Base-by-base conservation (phyloP, 345 rosid genomes). In the Rubroshorea leprosula region DNA sequence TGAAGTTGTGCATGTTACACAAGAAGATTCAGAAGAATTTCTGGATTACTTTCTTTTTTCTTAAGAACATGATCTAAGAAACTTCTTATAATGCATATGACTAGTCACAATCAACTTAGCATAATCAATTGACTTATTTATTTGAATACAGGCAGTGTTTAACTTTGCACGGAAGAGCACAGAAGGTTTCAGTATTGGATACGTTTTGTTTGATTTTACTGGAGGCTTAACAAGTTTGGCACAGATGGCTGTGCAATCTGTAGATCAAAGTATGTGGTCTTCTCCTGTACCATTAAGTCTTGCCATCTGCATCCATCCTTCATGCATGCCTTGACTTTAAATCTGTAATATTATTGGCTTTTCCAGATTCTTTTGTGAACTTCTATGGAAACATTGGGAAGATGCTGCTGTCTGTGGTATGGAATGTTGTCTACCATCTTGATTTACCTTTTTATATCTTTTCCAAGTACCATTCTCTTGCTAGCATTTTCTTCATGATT, bases 301-400 rank as follows among this genome's bases (percentile, higher is more conserved):
- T 54, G 22, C 23, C 51, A 19, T 23, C 46, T 50, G 20, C 15
- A 54, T 39, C 60, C 25, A 55, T 54, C 15, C 22, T 58, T 46
- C 19, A n/a, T 23, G 44, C 57, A 59, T 5, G 17, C 4, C 26
- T 5, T 44, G 19, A 26, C 35, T 18, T 57, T 62, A 46, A 38
- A 67, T 18, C 35, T 54, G 54, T 27, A n/a, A 1, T 54, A 5
- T 19, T 21, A 43, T 58, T 59, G 38, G 38, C 18, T 59, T 26
- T 51, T 64, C 9, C 73, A 92, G 99, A 83, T 89, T 86, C 99
- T 25, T 92, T 91, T 97, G 89, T 84, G 66, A 92, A 92, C 82
- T 89, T 92, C 68, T 84, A 86, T 60, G 99, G 99, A 51, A 92
- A 92, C 71, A 69, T 89, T 23, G 97, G 99, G 75, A 92, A 92